phyloP scores from a whole-genome alignment of 345 rosid genomes.

The Linum lewisii region DNA sequence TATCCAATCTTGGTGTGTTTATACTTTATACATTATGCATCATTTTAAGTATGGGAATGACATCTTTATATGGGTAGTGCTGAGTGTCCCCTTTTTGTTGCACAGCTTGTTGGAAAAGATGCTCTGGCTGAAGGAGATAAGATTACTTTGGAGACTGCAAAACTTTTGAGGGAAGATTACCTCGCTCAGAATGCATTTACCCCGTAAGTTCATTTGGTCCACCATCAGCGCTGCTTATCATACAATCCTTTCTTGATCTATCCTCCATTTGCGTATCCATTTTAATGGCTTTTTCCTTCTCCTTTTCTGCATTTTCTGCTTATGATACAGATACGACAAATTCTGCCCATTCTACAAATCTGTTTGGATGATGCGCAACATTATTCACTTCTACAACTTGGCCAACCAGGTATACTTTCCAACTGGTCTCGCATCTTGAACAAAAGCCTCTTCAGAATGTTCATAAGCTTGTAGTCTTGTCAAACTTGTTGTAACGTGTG shows the following conservation, averaged over 20 bases:
- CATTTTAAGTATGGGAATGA: not conserved
- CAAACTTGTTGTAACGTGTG: not conserved
- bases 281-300: slow-evolving; percentile 4
- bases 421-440: not conserved
- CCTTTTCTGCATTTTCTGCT: no score
- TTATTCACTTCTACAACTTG: slow-evolving; percentile 83
- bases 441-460: not conserved
- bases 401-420: slow-evolving; percentile 74
- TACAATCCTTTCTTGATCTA: not conserved
- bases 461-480: not conserved
- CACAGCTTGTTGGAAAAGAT: slow-evolving; percentile 99
- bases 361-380: slow-evolving; percentile 99
- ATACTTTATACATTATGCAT: not conserved
- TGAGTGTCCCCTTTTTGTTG: slow-evolving; percentile 7
- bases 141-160: slow-evolving; percentile 94
- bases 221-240: not conserved
- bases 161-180: slow-evolving; percentile 97
- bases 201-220: slow-evolving; percentile 44
- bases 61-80: not conserved
- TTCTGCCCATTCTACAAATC: slow-evolving; percentile 99
- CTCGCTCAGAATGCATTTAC: slow-evolving; percentile 99
- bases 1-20: not conserved
- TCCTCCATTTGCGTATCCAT: not conserved
- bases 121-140: slow-evolving; percentile 95
- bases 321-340: slow-evolving; percentile 66